Conservation (phyloP, 2,329 filamentous ascomycete genomes). For the Gaeumannomyces tritici region DNA sequence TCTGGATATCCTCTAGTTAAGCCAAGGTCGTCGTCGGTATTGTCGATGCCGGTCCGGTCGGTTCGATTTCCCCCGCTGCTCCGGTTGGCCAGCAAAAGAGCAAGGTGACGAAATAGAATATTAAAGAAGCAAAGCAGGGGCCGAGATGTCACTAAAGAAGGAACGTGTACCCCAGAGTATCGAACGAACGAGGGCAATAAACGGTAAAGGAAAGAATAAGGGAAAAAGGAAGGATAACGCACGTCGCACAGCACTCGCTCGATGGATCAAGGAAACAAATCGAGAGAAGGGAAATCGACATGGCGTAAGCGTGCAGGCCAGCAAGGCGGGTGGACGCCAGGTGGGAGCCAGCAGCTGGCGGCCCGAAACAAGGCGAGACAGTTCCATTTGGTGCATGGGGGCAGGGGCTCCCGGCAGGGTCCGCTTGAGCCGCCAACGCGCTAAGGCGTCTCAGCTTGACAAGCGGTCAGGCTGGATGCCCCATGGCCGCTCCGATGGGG, state of each 20-base stretch:
- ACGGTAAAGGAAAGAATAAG: not conserved
- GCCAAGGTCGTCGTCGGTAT: not conserved
- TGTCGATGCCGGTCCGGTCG: not conserved
- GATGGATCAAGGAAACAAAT: not conserved
- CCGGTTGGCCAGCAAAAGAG: slow-evolving; percentile 2
- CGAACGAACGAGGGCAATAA: not conserved
- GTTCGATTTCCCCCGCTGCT: not conserved
- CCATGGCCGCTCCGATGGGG: no score
- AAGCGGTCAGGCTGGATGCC: not conserved
- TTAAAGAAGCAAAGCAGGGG: not conserved
- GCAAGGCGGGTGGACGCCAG: not conserved
- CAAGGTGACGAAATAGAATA: slow-evolving; percentile 1
- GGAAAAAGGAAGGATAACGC: slow-evolving; percentile 4
- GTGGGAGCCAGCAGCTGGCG: not conserved
- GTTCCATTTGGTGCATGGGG: not conserved
- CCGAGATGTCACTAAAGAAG: not conserved
- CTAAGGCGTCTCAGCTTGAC: not conserved
- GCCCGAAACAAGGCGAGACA: slow-evolving; percentile 5
- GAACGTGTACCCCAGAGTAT: not conserved
- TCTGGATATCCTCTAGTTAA: not conserved
- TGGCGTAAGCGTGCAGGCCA: not conserved
- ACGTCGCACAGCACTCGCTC: not conserved
- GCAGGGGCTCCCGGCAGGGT: not conserved
- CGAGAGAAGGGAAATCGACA: not conserved
- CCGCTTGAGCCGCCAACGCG: not conserved